These are phyloP conservation scores for Pythium coloratum DNA, from an alignment of 352 stramenopile species.

Conservation along the genomic window DNA sequence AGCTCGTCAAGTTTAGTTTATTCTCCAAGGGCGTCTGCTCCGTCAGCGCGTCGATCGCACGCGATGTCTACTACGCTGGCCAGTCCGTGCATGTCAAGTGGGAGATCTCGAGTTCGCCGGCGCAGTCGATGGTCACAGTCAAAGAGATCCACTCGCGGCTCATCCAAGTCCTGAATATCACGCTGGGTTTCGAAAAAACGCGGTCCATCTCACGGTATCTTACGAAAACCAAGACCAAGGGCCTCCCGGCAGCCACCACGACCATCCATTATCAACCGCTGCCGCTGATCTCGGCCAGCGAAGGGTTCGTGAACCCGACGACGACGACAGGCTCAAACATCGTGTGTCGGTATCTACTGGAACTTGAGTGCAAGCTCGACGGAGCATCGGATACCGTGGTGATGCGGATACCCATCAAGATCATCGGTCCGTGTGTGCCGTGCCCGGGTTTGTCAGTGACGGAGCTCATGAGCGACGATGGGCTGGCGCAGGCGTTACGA, in stretches of 20 bases:
- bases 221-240: conserved; percentile 43
- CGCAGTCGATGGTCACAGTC: conserved; percentile 37
- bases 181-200: conserved; percentile 31
- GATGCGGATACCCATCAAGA: conserved; percentile 27
- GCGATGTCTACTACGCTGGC: conserved; percentile 60
- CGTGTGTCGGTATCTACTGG: conserved; percentile 23
- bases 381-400: conserved; percentile 14
- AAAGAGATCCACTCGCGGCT: conserved; percentile 48
- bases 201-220: conserved; percentile 43
- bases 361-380: conserved; percentile 26
- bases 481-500: conserved; percentile 18
- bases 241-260: conserved; percentile 33
- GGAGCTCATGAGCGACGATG: conserved; percentile 17
- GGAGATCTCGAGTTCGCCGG: conserved; percentile 47
- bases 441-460: conserved; percentile 18
- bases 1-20: conserved; percentile 54
- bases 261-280: conserved; percentile 54
- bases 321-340: conserved; percentile 23
- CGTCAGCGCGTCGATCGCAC: conserved; percentile 60
- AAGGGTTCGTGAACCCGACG: conserved; percentile 37
- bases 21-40: conserved; percentile 53
- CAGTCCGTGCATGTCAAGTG: conserved; percentile 62
- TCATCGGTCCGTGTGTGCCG: conserved; percentile 19
- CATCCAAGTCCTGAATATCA: conserved; percentile 49
- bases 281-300: conserved; percentile 28